phyloP scores from a whole-genome alignment of 2,329 filamentous ascomycete species.

The Apiospora marii region DNA sequence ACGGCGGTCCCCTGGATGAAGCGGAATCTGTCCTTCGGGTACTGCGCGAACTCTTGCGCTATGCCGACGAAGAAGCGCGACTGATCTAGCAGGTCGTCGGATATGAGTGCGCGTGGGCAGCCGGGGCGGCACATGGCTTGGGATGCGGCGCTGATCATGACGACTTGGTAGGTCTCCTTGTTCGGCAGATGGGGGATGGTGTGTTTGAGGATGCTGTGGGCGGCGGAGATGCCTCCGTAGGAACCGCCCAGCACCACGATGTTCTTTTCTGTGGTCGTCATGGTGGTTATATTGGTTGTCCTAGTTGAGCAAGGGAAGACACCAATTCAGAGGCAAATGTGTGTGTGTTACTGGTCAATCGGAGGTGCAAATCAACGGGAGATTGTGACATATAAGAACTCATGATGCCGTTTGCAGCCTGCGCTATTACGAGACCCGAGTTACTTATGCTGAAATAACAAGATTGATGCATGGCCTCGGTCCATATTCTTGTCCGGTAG shows the following conservation, averaged over 20 bases:
- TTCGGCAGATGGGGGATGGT: constrained; percentile 50
- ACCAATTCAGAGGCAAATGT: background rate
- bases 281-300: background rate
- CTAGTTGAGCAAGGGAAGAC: background rate
- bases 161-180: constrained; percentile 47
- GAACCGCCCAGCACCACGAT: constrained; percentile 63
- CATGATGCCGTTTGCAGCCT: too few relatives aligned
- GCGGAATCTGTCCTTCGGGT: constrained; percentile 45
- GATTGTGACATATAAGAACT: too few relatives aligned
- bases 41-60: constrained; percentile 47
- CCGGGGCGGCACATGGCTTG: constrained; percentile 52
- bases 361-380: background rate
- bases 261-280: constrained; percentile 37
- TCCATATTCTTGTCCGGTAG: background rate
- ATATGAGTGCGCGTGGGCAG: constrained; percentile 55
- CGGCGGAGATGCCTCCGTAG: constrained; percentile 57
- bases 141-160: constrained; percentile 52
- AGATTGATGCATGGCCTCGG: background rate
- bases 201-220: constrained; percentile 63
- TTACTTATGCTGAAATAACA: accelerated
- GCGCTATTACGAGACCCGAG: background rate
- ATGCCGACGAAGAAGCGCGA: constrained; percentile 55
- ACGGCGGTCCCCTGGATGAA: constrained; percentile 53
- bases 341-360: background rate
- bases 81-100: constrained; percentile 51